Base-by-base conservation (phyloP, 306 rosid species). In the Quercus cerris region DNA sequence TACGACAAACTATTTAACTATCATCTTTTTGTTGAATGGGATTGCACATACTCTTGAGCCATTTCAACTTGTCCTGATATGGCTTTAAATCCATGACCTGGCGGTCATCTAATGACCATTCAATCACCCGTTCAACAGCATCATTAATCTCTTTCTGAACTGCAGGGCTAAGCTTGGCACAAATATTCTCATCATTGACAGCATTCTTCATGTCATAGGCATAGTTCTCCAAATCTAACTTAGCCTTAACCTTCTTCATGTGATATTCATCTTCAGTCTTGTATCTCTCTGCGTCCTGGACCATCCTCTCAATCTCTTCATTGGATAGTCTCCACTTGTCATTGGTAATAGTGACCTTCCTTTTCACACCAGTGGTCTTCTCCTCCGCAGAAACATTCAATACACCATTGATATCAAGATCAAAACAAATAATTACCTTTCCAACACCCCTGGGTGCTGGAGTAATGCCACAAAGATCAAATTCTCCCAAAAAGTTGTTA, bases 11-110 rank as follows among this genome's bases (percentile, higher is more conserved):
- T 35, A 2, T 35, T 35, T 35, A 35, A 35, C 8, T 35, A 0
- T 35, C 41, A 35, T 5, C 8, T 35, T 35, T 35, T 1, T 35
- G 41, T 35, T 1, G 41, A 46, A 79, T 79, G 46, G 82, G 78
- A 71, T 62, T 71, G 71, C 78, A 79, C 13, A 79, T 62, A 28
- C 62, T 27, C 77, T 79, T 61, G 28, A 79, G 76, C 78, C 73
- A 61, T 71, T 58, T 61, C 73, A 72, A 27, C 78, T 77, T 9
- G 73, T 35, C 8, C 41, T 35, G 8, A 35, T 35, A 35, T 6
- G 41, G 8, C 1, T 35, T 35, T 35, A 35, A 49, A 62, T 52
- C 73, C 1, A 51, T 73, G 11, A 79, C 71, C 56, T 59, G 64
- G 71, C 44, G 52, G 20, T 31, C 30, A 27, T 61, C 64, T 9